Conservation (phyloP, 2,329 filamentous ascomycete genomes). For the Arthrobotrys sphaeroides region DNA sequence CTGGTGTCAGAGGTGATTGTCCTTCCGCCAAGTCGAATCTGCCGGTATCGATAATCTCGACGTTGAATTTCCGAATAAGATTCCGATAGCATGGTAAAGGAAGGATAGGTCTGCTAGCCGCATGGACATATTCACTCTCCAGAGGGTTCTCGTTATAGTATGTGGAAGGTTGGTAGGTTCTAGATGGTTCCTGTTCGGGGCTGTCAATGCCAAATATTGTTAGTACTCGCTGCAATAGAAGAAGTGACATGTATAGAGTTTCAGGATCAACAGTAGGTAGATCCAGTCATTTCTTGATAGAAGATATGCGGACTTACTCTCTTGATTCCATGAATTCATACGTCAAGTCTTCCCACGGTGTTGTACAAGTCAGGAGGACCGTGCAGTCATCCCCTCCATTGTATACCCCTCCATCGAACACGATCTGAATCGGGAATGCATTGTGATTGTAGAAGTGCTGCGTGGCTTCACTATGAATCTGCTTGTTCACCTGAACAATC, state of each 20-base stretch:
- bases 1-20: conserved; percentile 7
- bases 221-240: not conserved
- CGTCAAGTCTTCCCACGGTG: conserved; percentile 34
- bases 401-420: conserved; percentile 7
- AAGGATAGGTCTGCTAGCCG: conserved; percentile 28
- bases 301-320: conserved; percentile 7
- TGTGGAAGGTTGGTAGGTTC: conserved; percentile 19
- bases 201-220: not conserved
- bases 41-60: conserved; percentile 36
- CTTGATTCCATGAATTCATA: conserved; percentile 27
- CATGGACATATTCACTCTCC: conserved; percentile 12
- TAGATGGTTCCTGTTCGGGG: conserved; percentile 16
- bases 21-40: conserved; percentile 3
- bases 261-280: not conserved
- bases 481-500: conserved; percentile 28
- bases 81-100: conserved; percentile 27
- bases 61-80: conserved; percentile 29
- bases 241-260: not conserved
- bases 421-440: conserved; percentile 32
- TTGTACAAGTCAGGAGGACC: conserved; percentile 19
- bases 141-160: conserved; percentile 29
- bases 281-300: too few relatives aligned
- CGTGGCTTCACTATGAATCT: conserved; percentile 38
- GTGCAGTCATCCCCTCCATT: conserved; percentile 10
- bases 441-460: conserved; percentile 30